Conservation (phyloP, 1,284 basidiomycete genomes). For the Ganoderma boninense region DNA sequence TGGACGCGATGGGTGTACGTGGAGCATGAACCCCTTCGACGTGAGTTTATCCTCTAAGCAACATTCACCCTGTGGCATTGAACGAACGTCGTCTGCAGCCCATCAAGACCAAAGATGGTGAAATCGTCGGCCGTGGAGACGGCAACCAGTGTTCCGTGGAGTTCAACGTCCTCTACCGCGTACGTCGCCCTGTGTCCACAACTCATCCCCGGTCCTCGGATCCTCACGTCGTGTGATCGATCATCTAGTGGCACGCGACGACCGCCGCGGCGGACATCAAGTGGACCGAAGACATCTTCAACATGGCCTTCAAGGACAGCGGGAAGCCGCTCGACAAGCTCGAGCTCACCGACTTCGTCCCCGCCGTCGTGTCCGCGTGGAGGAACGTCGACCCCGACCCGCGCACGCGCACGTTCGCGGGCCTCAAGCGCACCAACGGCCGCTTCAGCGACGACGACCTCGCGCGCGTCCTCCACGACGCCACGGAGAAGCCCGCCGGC, state of each 20-base stretch:
- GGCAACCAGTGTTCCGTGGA: slow-evolving; percentile 80
- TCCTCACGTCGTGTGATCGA: neutral
- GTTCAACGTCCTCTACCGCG: slow-evolving; percentile 75
- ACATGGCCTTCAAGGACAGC: slow-evolving; percentile 46
- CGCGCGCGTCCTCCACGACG: slow-evolving; percentile 69
- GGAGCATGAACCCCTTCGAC: slow-evolving; percentile 71
- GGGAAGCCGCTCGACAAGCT: slow-evolving; percentile 39
- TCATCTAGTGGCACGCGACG: slow-evolving; percentile 74
- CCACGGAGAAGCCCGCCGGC: slow-evolving; percentile 71
- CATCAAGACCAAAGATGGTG: slow-evolving; percentile 54
- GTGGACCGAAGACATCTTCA: slow-evolving; percentile 67
- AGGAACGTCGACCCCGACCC: slow-evolving; percentile 48
- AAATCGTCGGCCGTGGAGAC: slow-evolving; percentile 65
- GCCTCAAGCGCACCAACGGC: slow-evolving; percentile 63
- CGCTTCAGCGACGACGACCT: slow-evolving; percentile 76
- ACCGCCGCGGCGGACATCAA: slow-evolving; percentile 64
- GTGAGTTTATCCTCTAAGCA: slow-evolving; percentile 41
- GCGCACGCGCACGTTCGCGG: slow-evolving; percentile 62
- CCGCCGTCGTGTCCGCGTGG: slow-evolving; percentile 35
- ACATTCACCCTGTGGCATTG: neutral
- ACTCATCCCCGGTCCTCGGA: neutral
- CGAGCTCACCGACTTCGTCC: slow-evolving; percentile 28
- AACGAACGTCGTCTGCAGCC: slow-evolving; percentile 41
- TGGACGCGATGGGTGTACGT: slow-evolving; percentile 63
- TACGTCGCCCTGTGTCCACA: slow-evolving; percentile 23